Base-by-base conservation (phyloP, 805 yeast genomes). In the Yamadazyma philogaea region DNA sequence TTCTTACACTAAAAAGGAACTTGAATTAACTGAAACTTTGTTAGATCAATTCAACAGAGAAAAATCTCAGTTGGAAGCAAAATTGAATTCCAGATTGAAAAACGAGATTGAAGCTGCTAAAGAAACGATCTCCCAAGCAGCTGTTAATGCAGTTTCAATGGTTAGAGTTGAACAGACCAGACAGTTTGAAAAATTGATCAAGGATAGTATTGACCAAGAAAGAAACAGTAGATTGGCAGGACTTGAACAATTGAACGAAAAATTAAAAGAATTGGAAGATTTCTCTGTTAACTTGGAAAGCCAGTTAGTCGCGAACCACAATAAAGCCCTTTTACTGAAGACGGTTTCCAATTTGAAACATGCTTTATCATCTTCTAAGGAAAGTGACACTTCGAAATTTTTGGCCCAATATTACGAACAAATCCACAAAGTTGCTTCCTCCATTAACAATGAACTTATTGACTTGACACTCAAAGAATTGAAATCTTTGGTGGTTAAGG, bases 191-290 rank as follows among this genome's bases (percentile, higher is more conserved):
- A 48, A 54, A 34, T 55, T 63, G 48, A 50, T 66, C 44, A 53
- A 58, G 44, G 59, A 55, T n/a, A 59, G 49, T 43, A 50, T 62
- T 30, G 64, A 69, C 48, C 42, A 53, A 37, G 75, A 70, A 71
- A 82, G 98, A 66, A 73, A 82, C 49, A 87, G 89, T 20, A 82
- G 93, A 58, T 77, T 90, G 54, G 74, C 84, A 36, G 74, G 83
- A 54, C 72, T 93, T 55, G 74, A 75, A 26, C 77, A 79, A 43
- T 72, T 93, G 43, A 70, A 76, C 51, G 48, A 66, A 8, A 74
- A 80, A 53, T 68, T 85, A 39, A 69, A 63, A 19, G 72, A 75
- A 27, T 71, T 91, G 46, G 82, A 78, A 58, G 64, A 72, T 24
- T 68, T 84, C 45, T 82, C 60, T 53, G 65, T 57, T 42, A 67